Base-by-base conservation (phyloP, 2,329 filamentous ascomycete genomes). In the Cryphonectria parasitica region DNA sequence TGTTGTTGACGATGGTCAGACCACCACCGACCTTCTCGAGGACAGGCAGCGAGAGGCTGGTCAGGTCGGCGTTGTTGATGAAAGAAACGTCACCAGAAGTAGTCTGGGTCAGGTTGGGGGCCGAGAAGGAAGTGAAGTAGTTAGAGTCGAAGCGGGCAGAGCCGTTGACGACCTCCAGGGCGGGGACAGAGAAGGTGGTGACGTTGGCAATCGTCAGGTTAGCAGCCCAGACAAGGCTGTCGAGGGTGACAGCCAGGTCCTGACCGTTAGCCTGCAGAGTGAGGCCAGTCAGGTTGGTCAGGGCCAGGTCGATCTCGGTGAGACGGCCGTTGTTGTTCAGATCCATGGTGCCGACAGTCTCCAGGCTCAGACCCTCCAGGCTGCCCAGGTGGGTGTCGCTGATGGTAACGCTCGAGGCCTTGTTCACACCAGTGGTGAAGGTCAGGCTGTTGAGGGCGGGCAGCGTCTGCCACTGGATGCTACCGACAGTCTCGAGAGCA, bases 301-400 rank as follows among this genome's bases (percentile, higher is more conserved):
- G 87, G 79, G 92, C 88, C 81, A 94, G 92, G 79, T 89, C 88
- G 84, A 97, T 92, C 73, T 85, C 86, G 79, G 88, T 89, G 76
- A 99, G 87, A 79, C 91, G 91, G 73, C 84, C 84, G 89, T 98
- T 98, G 90, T 97, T 97, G 88, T 93, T 91, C 82, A 99, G 91
- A 80, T 92, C 86, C 80, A 99, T 88, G 75, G 84, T 86, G 70
- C 88, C 87, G 68, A 94, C 90, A n/a, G 87, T 86, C 74, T 89
- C 82, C 74, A 98, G 86, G 80, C 94, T 92, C 80, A 99, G 92
- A 78, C 94, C 94, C 75, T 91, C 86, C 72, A 99, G 88, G 75
- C 87, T 89, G 80, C 85, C 87, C 76, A 99, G 88, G 82, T 91
- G 90, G 66, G 96, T 99, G 85, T 99, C 96, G 82, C 90, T 88